Base-by-base conservation (phyloP, 192 early-diverging fungal genomes). In the Coemansia javaensis region DNA sequence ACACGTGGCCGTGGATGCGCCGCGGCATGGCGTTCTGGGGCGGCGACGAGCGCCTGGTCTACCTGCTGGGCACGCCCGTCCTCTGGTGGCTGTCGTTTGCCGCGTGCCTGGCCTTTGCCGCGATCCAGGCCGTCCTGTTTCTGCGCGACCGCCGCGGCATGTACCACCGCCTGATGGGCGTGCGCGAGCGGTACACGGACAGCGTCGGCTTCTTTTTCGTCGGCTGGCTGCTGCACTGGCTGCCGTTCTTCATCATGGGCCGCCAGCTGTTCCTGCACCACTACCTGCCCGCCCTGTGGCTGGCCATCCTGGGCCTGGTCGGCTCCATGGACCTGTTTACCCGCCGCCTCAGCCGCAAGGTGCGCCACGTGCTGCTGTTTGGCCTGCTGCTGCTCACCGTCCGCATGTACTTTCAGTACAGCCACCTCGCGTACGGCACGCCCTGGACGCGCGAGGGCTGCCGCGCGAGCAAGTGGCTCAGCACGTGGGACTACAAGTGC, bases 181-280 rank as follows among this genome's bases (percentile, higher is more conserved):
- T 64, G 50, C 63, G 75, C 51, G 38, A 80, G 53, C 56, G 53
- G 38, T 87, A 80, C 55, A 58, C 79, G 32, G 59, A 79, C 7
- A 75, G 78, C 11, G 79, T 79, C 23, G 80, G 81, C 17, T 85
- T 93, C 47, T 77, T 87, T 33, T 77, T 83, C 20, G 35, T 82
- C 11, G 90, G 82, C 11, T 98, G 91, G 91, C 53, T 63, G 15
- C 66, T 88, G 32, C 93, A 96, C 70, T 94, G 88, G 59, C 30
- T 89, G 9, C 89, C 91, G 14, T 96, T 96, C 66, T 91, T 87
- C 69, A 55, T 91, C 14, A 92, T 96, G 90, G 75, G 72, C 16
- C 90, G 91, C 24, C 89, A 92, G 63, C 75, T 90, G 31, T 94
- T 97, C 66, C 65, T 93, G 31, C 93, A 96, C 59, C 93, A 98